Percentiles rank a stretch among this genome's conserved stretches.
phyloP scores from a whole-genome alignment of 495 filamentous ascomycete species.

The Trichodelitschia bisporula region DNA sequence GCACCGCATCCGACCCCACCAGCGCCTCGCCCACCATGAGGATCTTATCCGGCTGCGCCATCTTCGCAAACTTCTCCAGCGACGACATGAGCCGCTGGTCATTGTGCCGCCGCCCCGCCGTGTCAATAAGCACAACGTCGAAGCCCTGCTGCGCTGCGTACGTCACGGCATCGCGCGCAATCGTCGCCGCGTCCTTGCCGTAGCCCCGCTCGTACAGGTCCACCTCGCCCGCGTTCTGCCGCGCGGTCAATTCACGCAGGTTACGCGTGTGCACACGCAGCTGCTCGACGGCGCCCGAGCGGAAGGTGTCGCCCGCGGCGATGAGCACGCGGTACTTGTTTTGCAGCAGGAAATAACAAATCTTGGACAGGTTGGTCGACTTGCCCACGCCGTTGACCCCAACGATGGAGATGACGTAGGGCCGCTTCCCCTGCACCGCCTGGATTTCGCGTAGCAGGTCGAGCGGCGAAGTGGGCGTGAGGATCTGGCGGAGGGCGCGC shows the following conservation, averaged over 20 bases:
- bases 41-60: constrained; percentile 90
- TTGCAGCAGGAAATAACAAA: constrained; percentile 89
- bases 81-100: constrained; percentile 85
- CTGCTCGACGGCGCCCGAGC: constrained; percentile 91
- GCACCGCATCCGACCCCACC: constrained; percentile 81
- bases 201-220: constrained; percentile 94
- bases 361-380: constrained; percentile 88
- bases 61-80: constrained; percentile 88
- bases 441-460: constrained; percentile 88
- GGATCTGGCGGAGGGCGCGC: constrained; percentile 71
- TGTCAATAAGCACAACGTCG: constrained; percentile 92
- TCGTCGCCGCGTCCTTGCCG: constrained; percentile 86
- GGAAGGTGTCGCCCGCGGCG: constrained; percentile 91
- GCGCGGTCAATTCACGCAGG: constrained; percentile 55
- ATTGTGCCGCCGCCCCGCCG: constrained; percentile 83
- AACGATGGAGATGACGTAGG: constrained; percentile 93
- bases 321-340: constrained; percentile 92
- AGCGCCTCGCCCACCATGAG: constrained; percentile 97
- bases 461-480: constrained; percentile 83
- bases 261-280: constrained; percentile 83
- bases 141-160: constrained; percentile 51
- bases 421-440: constrained; percentile 47
- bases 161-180: constrained; percentile 76
- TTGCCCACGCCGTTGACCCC: constrained; percentile 97
- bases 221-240: constrained; percentile 59